Evolutionary conservation across 2,329 filamentous ascomycete genomes (phyloP).

Genomic region (Penicillium aurantiogriseum): DNA sequence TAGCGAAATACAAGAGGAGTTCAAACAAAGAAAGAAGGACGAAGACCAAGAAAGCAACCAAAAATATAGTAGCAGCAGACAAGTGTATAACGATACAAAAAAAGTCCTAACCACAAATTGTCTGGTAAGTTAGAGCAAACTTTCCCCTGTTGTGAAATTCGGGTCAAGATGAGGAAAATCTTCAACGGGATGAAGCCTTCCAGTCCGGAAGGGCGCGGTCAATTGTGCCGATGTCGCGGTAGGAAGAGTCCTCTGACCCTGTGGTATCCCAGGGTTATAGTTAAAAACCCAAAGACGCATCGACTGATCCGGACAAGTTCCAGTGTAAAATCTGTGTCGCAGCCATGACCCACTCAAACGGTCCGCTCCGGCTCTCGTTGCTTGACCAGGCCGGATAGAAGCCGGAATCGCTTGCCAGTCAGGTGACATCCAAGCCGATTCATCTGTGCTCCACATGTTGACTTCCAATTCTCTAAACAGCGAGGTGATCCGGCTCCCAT

Average conservation of each 20-base stretch:
- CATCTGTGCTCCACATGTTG: not conserved
- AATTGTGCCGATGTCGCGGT: not conserved
- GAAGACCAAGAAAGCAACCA: no score
- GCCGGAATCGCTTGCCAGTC: not conserved
- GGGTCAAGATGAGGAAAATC: not conserved
- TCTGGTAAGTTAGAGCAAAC: not conserved
- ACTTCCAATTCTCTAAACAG: not conserved
- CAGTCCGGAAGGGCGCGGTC: not conserved
- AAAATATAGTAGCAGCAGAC: no score
- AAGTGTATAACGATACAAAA: not conserved
- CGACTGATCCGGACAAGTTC: not conserved
- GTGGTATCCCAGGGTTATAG: not conserved
- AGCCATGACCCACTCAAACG: conserved; percentile 1
- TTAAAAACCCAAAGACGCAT: not conserved
- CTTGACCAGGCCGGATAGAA: not conserved
- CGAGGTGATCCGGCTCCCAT: not conserved
- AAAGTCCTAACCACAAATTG: not conserved
- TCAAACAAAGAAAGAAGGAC: not conserved
- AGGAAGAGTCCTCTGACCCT: not conserved
- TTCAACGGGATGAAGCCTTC: not conserved
- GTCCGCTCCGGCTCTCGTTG: not conserved
- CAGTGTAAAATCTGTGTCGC: not conserved
- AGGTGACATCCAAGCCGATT: not conserved
- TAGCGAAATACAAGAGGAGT: not conserved
- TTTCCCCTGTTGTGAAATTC: not conserved